These are phyloP conservation scores for Komagataella pseudopastoris DNA, from an alignment of 805 yeast genomes.

Conservation along the genomic window DNA sequence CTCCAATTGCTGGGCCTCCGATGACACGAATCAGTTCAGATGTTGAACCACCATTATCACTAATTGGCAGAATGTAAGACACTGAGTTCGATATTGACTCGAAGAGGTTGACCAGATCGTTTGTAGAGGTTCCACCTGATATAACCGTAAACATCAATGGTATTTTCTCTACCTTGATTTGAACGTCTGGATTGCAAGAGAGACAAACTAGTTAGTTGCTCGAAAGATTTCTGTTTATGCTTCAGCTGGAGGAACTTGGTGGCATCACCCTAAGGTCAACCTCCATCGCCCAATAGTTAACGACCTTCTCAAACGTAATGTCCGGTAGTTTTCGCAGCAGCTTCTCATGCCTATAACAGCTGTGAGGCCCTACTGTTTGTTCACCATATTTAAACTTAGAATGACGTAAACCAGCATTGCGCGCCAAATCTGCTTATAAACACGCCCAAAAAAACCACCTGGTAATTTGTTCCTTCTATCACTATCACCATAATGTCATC, in stretches of 20 bases:
- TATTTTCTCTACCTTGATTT: too few species aligned
- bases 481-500: neutral
- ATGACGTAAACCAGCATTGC: neutral
- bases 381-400: too few species aligned
- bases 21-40: conserved; percentile 75
- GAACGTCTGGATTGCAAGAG: neutral
- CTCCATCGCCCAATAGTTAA: too few species aligned
- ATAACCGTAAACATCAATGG: conserved; percentile 21
- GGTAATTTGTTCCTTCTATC: neutral
- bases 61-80: conserved; percentile 66
- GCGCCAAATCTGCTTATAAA: neutral
- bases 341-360: too few species aligned
- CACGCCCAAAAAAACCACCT: neutral
- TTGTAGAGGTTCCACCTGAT: conserved; percentile 87
- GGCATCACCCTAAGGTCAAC: too few species aligned
- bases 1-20: conserved; percentile 96
- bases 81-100: conserved; percentile 28
- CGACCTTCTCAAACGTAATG: too few species aligned
- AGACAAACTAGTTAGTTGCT: neutral
- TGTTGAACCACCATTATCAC: conserved; percentile 93
- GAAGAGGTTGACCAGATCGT: conserved; percentile 53
- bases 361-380: too few species aligned
- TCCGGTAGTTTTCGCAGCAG: too few species aligned
- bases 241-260: neutral
- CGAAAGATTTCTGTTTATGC: neutral